Evolutionary conservation across 169 alveolate species (phyloP).

Genomic region (Ichthyophthirius multifiliis): DNA sequence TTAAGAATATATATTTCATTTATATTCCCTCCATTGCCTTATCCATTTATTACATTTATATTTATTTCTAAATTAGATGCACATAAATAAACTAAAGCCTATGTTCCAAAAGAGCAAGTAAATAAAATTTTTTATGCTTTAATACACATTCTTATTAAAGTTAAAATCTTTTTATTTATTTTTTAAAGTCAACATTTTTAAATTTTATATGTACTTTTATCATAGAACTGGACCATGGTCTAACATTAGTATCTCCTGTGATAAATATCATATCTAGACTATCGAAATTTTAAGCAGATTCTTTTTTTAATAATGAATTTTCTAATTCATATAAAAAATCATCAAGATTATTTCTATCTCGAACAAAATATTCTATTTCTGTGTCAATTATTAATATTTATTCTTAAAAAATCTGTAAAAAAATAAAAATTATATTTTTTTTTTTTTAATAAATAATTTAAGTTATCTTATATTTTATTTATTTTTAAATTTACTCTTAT

Average conservation of each 20-base stretch:
- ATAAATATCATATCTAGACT: slow-evolving; percentile 33
- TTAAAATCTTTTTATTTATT: not conserved
- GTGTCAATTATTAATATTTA: slow-evolving; percentile 38
- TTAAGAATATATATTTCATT: slow-evolving; percentile 29
- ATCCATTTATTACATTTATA: slow-evolving; percentile 55
- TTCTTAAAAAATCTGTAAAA: not conserved
- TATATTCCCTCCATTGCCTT: slow-evolving; percentile 58
- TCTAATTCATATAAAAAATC: slow-evolving; percentile 40
- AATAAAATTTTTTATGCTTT: slow-evolving; percentile 27
- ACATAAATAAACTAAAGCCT: slow-evolving; percentile 27
- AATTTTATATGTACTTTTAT: slow-evolving; percentile 1
- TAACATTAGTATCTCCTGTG: slow-evolving; percentile 12
- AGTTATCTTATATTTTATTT: not conserved
- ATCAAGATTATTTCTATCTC: slow-evolving; percentile 38
- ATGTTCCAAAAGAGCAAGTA: slow-evolving; percentile 22
- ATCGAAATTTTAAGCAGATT: slow-evolving; percentile 39
- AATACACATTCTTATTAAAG: slow-evolving; percentile 37
- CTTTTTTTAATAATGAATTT: slow-evolving; percentile 25
- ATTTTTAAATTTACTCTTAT: not conserved
- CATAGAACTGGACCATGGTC: slow-evolving; percentile 36
- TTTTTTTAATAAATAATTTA: not conserved
- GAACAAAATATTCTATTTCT: slow-evolving; percentile 32
- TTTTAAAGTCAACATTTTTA: not conserved
- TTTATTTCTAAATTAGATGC: slow-evolving; percentile 32
- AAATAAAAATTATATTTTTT: not conserved